Percentiles rank a stretch among this genome's conserved stretches.
phyloP scores from a whole-genome alignment of 2,329 filamentous ascomycete genomes.

The Colletotrichum cuscutae region DNA sequence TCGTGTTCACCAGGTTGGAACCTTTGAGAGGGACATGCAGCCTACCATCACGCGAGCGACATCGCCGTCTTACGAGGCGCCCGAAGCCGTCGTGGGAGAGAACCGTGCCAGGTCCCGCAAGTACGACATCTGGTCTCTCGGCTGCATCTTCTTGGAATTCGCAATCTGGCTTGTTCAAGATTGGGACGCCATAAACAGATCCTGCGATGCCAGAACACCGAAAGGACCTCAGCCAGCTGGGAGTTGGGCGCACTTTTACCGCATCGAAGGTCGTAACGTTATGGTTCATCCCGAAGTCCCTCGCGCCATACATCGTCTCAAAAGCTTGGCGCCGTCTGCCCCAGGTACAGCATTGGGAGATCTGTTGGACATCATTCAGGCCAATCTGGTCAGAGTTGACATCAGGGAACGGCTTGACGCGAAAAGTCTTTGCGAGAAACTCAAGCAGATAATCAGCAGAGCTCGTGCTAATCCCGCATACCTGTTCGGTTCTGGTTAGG shows the following conservation, averaged over 20 bases:
- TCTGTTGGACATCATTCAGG: not conserved
- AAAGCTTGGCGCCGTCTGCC: not conserved
- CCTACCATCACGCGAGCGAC: not conserved
- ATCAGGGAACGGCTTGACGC: not conserved
- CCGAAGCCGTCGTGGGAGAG: not conserved
- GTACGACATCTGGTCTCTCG: conserved; percentile 42
- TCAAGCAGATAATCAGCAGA: not conserved
- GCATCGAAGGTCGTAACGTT: not conserved
- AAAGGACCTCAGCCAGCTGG: not conserved
- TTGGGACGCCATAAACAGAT: not conserved
- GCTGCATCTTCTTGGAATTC: conserved; percentile 40
- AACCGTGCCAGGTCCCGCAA: conserved; percentile 28
- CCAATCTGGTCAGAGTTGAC: not conserved
- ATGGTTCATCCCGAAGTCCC: not conserved
- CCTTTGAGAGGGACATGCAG: not conserved
- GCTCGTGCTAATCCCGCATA: not conserved
- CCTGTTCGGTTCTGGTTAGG: not conserved
- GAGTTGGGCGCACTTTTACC: not conserved
- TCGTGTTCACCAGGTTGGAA: not conserved
- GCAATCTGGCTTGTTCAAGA: conserved; percentile 35
- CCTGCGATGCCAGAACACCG: not conserved
- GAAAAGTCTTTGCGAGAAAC: not conserved
- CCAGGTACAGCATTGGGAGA: not conserved
- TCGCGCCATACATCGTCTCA: not conserved
- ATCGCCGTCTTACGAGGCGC: not conserved